A percentile compares a stretch with the other conserved stretches of the same genome.
phyloP scores from a whole-genome alignment of 1,284 basidiomycete genomes.

The Apiotrichum montevideense region DNA sequence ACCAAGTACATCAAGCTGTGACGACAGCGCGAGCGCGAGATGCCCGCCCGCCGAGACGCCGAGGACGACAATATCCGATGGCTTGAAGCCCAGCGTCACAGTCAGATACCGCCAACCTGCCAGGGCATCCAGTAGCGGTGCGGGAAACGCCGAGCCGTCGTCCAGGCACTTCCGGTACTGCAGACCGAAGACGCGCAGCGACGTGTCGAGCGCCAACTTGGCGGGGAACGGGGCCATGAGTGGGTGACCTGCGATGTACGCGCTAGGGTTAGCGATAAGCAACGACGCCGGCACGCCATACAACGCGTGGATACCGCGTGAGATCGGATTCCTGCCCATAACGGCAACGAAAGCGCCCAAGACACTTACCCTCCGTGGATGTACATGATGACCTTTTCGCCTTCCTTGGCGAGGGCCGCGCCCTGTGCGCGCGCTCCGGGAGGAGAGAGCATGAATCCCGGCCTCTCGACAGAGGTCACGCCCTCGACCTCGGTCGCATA shows the following conservation, averaged over 20 bases:
- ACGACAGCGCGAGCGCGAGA: constrained; percentile 51
- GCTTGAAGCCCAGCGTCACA: constrained; percentile 43
- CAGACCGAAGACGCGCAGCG: constrained; percentile 13
- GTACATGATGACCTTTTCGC: constrained; percentile 22
- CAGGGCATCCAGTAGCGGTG: constrained; percentile 56
- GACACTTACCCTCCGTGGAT: constrained; percentile 28
- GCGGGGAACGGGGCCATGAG: constrained; percentile 16
- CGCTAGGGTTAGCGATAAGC: constrained; percentile 7
- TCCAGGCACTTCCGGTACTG: constrained; percentile 23
- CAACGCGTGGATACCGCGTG: too few species aligned
- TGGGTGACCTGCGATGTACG: constrained; percentile 24
- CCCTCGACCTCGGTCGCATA: background rate
- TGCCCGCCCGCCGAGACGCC: constrained; percentile 66
- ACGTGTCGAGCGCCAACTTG: constrained; percentile 13
- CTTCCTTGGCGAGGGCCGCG: constrained; percentile 6
- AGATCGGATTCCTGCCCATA: too few species aligned
- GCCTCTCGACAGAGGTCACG: background rate
- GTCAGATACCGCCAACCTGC: constrained; percentile 58
- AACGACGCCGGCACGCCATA: too few species aligned
- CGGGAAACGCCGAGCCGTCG: constrained; percentile 50
- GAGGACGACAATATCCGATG: constrained; percentile 55
- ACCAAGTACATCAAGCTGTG: constrained; percentile 22
- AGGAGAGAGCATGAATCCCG: constrained; percentile 13
- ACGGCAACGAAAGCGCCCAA: background rate
- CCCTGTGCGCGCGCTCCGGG: background rate